Evolutionary conservation across 2,329 filamentous ascomycete species (phyloP).

Genomic region (Xylaria sp.): DNA sequence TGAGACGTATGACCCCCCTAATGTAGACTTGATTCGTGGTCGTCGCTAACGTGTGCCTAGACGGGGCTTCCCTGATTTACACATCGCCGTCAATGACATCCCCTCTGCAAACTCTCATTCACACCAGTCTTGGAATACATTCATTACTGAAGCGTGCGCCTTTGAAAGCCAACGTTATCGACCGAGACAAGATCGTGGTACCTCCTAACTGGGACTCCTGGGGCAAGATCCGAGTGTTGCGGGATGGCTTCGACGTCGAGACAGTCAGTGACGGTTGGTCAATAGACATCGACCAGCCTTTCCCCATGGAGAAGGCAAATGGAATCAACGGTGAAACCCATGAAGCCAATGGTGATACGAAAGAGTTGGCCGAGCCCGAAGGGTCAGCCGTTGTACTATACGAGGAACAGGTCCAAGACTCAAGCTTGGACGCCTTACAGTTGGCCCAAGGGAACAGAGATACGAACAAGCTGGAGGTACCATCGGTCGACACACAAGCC

Average conservation of each 20-base stretch:
- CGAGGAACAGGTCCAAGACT: slow-evolving; percentile 78
- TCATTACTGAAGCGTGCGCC: slow-evolving; percentile 78
- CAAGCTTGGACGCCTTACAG: slow-evolving; percentile 64
- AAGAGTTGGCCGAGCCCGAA: slow-evolving; percentile 45
- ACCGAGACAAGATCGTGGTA: slow-evolving; percentile 90
- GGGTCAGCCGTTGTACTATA: slow-evolving; percentile 72
- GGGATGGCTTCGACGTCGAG: slow-evolving; percentile 92
- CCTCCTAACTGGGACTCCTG: slow-evolving; percentile 98
- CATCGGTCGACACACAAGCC: slow-evolving; percentile 73
- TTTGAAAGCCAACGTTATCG: slow-evolving; percentile 88
- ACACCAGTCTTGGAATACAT: slow-evolving; percentile 84
- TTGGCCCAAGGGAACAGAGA: slow-evolving; percentile 53
- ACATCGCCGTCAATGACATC: slow-evolving; percentile 76
- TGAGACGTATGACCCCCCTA: slow-evolving; percentile 68
- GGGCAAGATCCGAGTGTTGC: slow-evolving; percentile 92
- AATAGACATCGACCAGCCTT: slow-evolving; percentile 70
- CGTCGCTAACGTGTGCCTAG: slow-evolving; percentile 46
- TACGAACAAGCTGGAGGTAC: slow-evolving; percentile 58
- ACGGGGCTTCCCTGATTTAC: slow-evolving; percentile 84
- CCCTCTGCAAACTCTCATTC: slow-evolving; percentile 76
- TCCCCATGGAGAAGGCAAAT: slow-evolving; percentile 40
- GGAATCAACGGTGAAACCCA: slow-evolving; percentile 29
- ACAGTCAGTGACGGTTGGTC: slow-evolving; percentile 83
- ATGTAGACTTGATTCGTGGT: slow-evolving; percentile 3
- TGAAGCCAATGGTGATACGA: slow-evolving; percentile 31